These are phyloP conservation scores for Rutidosis leptorrhynchoides DNA, from an alignment of 129 eudicot species.

Conservation along the genomic window DNA sequence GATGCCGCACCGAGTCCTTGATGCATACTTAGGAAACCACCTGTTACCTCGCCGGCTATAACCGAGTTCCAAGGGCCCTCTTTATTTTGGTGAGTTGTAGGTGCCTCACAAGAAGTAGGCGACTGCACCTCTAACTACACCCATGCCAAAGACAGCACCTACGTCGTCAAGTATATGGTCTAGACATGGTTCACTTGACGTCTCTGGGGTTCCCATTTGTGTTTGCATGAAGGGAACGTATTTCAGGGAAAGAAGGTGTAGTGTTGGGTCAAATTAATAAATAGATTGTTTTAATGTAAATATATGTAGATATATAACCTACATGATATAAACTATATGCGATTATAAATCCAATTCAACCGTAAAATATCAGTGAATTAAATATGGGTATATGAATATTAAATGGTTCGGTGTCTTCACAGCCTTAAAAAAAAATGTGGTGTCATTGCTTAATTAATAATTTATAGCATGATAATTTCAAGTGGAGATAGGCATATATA, in stretches of 20 bases:
- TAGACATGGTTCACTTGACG: constrained; percentile 83
- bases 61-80: constrained; percentile 97
- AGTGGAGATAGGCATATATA: too few species aligned
- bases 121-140: constrained; percentile 83
- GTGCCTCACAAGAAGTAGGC: constrained; percentile 75
- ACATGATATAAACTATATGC: too few species aligned
- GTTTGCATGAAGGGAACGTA: neutral
- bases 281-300: too few species aligned
- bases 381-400: too few species aligned
- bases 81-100: constrained; percentile 72
- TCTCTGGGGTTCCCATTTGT: constrained; percentile 77
- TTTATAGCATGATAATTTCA: too few species aligned
- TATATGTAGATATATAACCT: too few species aligned
- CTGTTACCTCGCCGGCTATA: constrained; percentile 93
- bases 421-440: too few species aligned
- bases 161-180: constrained; percentile 76
- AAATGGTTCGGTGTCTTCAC: too few species aligned
- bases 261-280: neutral
- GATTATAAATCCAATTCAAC: too few species aligned
- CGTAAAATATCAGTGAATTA: too few species aligned
- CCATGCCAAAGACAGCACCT: constrained; percentile 89
- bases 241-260: neutral
- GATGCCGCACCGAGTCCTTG: constrained; percentile 76
- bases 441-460: too few species aligned
- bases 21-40: constrained; percentile 84